These are phyloP conservation scores for Arabidopsis arenosa DNA, from an alignment of 345 rosid genomes.

Conservation along the genomic window DNA sequence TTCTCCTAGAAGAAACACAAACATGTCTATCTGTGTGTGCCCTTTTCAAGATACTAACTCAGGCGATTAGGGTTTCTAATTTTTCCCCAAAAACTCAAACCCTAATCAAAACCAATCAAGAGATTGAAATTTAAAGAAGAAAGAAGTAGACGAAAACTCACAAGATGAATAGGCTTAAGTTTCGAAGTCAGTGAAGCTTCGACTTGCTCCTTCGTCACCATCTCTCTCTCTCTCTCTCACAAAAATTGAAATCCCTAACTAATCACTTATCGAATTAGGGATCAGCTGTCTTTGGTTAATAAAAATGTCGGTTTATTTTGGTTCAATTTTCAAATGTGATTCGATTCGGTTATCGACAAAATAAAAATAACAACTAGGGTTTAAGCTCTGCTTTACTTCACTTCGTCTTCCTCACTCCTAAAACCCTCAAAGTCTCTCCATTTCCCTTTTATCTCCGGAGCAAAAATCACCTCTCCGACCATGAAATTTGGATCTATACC, in stretches of 20 bases:
- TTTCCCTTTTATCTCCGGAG: slow-evolving; percentile 9
- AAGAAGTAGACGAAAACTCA: slow-evolving; percentile 40
- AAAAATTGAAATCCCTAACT: slow-evolving; percentile 25
- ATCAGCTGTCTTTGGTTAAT: neutral
- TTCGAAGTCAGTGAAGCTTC: slow-evolving; percentile 76
- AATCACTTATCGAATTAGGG: neutral
- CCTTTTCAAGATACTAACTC: neutral
- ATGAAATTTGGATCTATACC: slow-evolving; percentile 46
- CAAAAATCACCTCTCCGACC: slow-evolving; percentile 24
- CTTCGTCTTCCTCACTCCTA: slow-evolving; percentile 38
- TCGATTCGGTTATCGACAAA: slow-evolving; percentile 23
- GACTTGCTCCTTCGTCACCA: slow-evolving; percentile 88
- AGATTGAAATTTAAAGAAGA: slow-evolving; percentile 23
- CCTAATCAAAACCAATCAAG: slow-evolving; percentile 3
- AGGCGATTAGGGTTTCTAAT: slow-evolving; percentile 5
- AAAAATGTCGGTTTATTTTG: neutral
- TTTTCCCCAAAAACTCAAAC: neutral
- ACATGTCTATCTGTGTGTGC: neutral
- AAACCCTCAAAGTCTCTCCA: slow-evolving; percentile 36
- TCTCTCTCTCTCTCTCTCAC: slow-evolving; percentile 34
- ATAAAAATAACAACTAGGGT: slow-evolving; percentile 31
- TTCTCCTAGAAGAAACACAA: neutral
- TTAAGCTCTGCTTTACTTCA: slow-evolving; percentile 24
- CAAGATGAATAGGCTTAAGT: slow-evolving; percentile 76
- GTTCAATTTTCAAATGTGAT: neutral